Evolutionary conservation across 176 grass and related monocot species (phyloP), one percentile per base, ranked within the genome.

Genomic region (Cymbopogon citratus): DNA sequence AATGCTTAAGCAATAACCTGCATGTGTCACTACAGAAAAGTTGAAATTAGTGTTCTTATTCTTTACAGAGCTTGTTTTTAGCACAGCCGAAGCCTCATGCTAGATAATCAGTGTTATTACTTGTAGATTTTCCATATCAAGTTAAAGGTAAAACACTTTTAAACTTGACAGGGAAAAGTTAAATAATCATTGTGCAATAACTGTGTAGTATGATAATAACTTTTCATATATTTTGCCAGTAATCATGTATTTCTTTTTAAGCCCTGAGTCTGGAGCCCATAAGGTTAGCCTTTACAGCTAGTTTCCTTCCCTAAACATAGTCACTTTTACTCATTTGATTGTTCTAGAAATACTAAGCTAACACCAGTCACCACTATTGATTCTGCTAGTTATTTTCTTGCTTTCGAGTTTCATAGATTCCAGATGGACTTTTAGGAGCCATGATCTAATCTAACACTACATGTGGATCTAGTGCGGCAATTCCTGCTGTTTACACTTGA

Each of bases 291-390:
- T 76, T 66, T 36, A 43, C 18, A 46, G 21, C 12, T 68, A 75
- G 12, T 52, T 54, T 69, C 39, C 36, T 59, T 63, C 16, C 60
- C 24, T 69, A 74, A 51, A 43, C 31, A 23, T 60, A 77, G 27
- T 23, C 52, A 25, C 44, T 33, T 43, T 24, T 85, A 74, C 35
- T 73, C 12, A 43, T 13, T 73, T 41, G 35, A 35, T 39, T 59
- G 66, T 73, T 85, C 52, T 15, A 29, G 56, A 45, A 75, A 80
- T 75, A 44, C 54, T 80, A 81, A 78, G 46, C 12, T 51, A 44
- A n/a, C n/a, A n/a, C n/a, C n/a, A n/a, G n/a, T n/a, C 68, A 66
- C 80, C 35, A 59, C 23, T 66, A 5, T 41, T 63, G 19, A 21
- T 5, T 19, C 1, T 25, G 48, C 13, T 64, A 14, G 82, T 38